phyloP scores from a whole-genome alignment of 2,329 filamentous ascomycete species.

The Aspergillus sclerotialis region DNA sequence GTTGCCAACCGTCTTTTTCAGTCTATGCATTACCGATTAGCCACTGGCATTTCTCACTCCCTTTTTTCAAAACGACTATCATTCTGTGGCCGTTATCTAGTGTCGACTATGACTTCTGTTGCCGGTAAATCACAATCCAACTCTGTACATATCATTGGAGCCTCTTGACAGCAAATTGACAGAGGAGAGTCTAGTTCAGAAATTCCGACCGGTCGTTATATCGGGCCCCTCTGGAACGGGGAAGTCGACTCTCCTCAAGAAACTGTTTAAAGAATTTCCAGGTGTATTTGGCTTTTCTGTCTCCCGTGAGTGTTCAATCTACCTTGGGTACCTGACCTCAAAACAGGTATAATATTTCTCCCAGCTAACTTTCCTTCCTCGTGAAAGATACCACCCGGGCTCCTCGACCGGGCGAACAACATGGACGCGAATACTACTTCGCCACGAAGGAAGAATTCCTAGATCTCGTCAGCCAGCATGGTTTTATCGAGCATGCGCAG shows the following conservation, averaged over 20 bases:
- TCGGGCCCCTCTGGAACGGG: constrained; percentile 37
- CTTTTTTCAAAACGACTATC: constrained; percentile 1
- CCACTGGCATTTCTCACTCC: constrained; percentile 3
- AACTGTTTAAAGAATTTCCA: constrained; percentile 35
- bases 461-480: constrained; percentile 57
- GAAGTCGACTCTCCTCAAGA: constrained; percentile 37
- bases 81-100: constrained; percentile 1
- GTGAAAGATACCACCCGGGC: constrained; percentile 71
- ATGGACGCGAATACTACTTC: constrained; percentile 79
- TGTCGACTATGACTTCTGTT: constrained; percentile 17
- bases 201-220: constrained; percentile 34
- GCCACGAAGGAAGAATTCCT: constrained; percentile 61
- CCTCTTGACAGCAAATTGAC: constrained; percentile 2
- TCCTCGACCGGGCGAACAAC: constrained; percentile 66
- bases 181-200: constrained; percentile 14
- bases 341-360: neutral
- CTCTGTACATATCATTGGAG: too few relatives aligned
- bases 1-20: too few relatives aligned
- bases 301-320: constrained; percentile 23
- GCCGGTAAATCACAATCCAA: constrained; percentile 12
- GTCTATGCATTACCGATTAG: too few relatives aligned
- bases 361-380: constrained; percentile 9
- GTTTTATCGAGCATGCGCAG: constrained; percentile 80
- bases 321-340: too few relatives aligned
- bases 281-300: constrained; percentile 38